A percentile compares a stretch with the other conserved stretches of the same genome.
phyloP scores from a whole-genome alignment of 2,329 filamentous ascomycete genomes.

The Venturia oleaginea region DNA sequence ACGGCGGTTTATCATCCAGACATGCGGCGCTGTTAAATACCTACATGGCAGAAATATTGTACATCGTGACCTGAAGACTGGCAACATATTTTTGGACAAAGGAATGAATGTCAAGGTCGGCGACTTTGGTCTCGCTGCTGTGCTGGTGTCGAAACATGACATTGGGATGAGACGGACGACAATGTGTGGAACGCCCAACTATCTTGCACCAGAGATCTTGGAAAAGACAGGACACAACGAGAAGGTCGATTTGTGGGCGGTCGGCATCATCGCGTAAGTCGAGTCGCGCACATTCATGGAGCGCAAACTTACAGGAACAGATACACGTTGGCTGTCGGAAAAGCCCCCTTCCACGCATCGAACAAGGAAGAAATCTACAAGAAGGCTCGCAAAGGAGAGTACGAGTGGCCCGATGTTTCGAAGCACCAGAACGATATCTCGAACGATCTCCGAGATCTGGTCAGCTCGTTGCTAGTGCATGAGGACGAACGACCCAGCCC shows the following conservation, averaged over 20 bases:
- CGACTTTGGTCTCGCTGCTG: conserved; percentile 88
- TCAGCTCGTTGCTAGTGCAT: conserved; percentile 65
- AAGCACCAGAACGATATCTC: conserved; percentile 62
- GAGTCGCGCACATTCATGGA: conserved; percentile 19
- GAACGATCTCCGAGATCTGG: conserved; percentile 66
- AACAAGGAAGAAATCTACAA: conserved; percentile 79
- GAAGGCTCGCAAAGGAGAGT: conserved; percentile 59
- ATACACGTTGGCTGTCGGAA: conserved; percentile 94
- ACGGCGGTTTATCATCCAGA: conserved; percentile 85
- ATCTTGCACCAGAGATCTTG: conserved; percentile 93
- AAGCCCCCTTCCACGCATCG: conserved; percentile 89
- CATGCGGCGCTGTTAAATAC: conserved; percentile 95
- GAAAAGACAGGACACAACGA: conserved; percentile 96
- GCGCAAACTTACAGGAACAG: conserved; percentile 33
- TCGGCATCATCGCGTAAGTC: conserved; percentile 87
- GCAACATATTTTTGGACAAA: conserved; percentile 89
- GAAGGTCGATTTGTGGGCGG: conserved; percentile 96
- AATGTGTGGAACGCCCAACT: conserved; percentile 94
- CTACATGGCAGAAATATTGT: conserved; percentile 94
- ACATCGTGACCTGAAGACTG: conserved; percentile 94
- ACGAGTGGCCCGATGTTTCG: conserved; percentile 66
- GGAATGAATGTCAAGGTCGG: conserved; percentile 98
- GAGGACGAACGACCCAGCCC: conserved; percentile 66
- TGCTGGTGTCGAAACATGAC: conserved; percentile 85
- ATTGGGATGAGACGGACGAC: conserved; percentile 82